phyloP scores from a whole-genome alignment of 2,329 filamentous ascomycete species.

The Amphichorda felina region DNA sequence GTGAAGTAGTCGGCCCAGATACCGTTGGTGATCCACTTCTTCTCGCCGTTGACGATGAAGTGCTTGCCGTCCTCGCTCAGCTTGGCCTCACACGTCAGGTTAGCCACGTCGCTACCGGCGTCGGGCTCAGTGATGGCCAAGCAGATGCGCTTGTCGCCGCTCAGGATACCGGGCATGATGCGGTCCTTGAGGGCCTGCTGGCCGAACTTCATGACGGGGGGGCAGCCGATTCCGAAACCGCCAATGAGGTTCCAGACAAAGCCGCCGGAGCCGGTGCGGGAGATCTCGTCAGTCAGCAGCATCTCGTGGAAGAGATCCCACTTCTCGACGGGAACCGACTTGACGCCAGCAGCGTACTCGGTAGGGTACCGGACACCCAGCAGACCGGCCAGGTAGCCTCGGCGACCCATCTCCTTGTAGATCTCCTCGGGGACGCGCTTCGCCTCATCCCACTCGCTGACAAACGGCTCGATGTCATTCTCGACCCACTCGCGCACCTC shows the following conservation, averaged over 20 bases:
- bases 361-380: slow-evolving; percentile 74
- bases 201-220: slow-evolving; percentile 85
- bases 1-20: slow-evolving; percentile 81
- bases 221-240: slow-evolving; percentile 91
- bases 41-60: slow-evolving; percentile 98
- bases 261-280: slow-evolving; percentile 76
- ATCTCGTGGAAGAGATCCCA: slow-evolving; percentile 99
- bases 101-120: slow-evolving; percentile 89
- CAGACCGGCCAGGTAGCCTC: slow-evolving; percentile 86
- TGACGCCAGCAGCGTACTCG: slow-evolving; percentile 55
- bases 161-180: slow-evolving; percentile 77
- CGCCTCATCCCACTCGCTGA: slow-evolving; percentile 94
- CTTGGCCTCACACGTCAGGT: slow-evolving; percentile 91
- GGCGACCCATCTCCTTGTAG: slow-evolving; percentile 90
- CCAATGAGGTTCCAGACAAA: slow-evolving; percentile 96
- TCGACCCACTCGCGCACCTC: slow-evolving; percentile 93
- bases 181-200: slow-evolving; percentile 75
- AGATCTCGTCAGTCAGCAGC: slow-evolving; percentile 88
- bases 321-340: slow-evolving; percentile 71
- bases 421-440: slow-evolving; percentile 79
- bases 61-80: slow-evolving; percentile 92
- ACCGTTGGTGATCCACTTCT: slow-evolving; percentile 99
- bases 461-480: slow-evolving; percentile 75
- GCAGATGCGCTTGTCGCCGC: slow-evolving; percentile 93
- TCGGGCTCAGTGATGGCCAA: slow-evolving; percentile 95